A percentile compares a stretch with the other conserved stretches of the same genome.
Evolutionary conservation across 257 asterid species (phyloP).

Genomic region (Nicotiana benthamiana): DNA sequence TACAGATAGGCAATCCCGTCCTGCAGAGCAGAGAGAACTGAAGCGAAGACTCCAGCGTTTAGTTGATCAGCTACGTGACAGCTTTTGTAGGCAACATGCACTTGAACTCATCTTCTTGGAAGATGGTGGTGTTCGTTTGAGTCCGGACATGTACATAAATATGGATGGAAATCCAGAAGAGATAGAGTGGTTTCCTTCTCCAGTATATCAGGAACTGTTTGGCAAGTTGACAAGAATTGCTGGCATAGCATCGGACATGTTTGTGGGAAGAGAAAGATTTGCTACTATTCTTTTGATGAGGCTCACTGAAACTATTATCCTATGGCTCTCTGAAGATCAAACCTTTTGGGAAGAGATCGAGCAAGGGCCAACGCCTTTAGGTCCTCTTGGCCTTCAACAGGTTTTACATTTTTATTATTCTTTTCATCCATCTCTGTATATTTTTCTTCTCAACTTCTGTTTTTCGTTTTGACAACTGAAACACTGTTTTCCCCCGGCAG

Average conservation of each 20-base stretch:
- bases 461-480: neutral
- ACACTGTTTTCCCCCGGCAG: slow-evolving; percentile 25
- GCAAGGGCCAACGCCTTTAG: slow-evolving; percentile 47
- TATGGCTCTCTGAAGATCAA: slow-evolving; percentile 94
- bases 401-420: slow-evolving; percentile 16
- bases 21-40: slow-evolving; percentile 73
- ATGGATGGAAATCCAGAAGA: slow-evolving; percentile 53
- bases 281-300: slow-evolving; percentile 79
- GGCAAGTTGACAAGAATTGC: slow-evolving; percentile 55
- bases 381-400: slow-evolving; percentile 94
- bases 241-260: slow-evolving; percentile 60
- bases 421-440: neutral
- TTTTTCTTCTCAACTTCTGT: neutral
- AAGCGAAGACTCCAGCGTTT: slow-evolving; percentile 60
- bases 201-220: slow-evolving; percentile 81
- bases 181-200: slow-evolving; percentile 95
- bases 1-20: slow-evolving; percentile 38
- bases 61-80: slow-evolving; percentile 81
- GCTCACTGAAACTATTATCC: slow-evolving; percentile 83
- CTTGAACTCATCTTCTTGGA: slow-evolving; percentile 77
- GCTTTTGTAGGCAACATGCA: slow-evolving; percentile 85
- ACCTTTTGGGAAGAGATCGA: slow-evolving; percentile 91
- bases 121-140: slow-evolving; percentile 69
- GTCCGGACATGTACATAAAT: slow-evolving; percentile 67
- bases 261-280: slow-evolving; percentile 83